These are phyloP conservation scores for Picochlorum sp. DNA, from an alignment of 139 green algal species.

Conservation along the genomic window DNA sequence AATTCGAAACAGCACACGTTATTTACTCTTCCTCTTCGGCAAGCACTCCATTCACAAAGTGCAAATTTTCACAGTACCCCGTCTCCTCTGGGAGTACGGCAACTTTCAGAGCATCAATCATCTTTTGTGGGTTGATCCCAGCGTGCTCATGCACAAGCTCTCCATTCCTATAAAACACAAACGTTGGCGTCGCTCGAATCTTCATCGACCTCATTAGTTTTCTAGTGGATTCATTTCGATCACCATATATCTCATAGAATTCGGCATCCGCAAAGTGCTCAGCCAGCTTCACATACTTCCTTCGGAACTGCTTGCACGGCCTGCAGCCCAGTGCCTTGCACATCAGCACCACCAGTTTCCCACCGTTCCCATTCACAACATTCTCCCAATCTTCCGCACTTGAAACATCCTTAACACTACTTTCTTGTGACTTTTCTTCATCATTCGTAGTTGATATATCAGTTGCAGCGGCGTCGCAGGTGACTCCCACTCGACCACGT, in stretches of 20 bases:
- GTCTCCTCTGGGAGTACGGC: neutral
- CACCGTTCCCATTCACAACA: constrained; percentile 21
- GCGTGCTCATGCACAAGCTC: constrained; percentile 19
- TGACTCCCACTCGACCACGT: too few species aligned
- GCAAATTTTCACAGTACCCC: neutral
- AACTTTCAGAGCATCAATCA: constrained; percentile 18
- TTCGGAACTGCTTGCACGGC: constrained; percentile 53
- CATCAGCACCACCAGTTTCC: constrained; percentile 53
- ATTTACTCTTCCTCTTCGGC: too few species aligned
- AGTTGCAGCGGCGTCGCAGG: too few species aligned
- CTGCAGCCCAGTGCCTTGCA: constrained; percentile 57
- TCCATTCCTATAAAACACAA: constrained; percentile 43
- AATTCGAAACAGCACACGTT: too few species aligned
- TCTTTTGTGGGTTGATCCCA: constrained; percentile 48
- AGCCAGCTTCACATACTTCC: constrained; percentile 32
- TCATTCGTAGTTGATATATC: too few species aligned
- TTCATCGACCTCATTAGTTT: constrained; percentile 40
- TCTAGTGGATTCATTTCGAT: constrained; percentile 39
- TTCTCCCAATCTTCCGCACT: constrained; percentile 34
- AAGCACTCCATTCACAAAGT: too few species aligned
- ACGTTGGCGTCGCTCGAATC: constrained; percentile 51
- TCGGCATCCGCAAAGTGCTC: constrained; percentile 24
- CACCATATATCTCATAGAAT: constrained; percentile 49
- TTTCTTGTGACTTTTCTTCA: too few species aligned
- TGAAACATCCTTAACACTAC: constrained; percentile 14